Evolutionary conservation across 805 yeast genomes (phyloP), one percentile per base, ranked within the genome.

Genomic region (Lipomyces sp.): DNA sequence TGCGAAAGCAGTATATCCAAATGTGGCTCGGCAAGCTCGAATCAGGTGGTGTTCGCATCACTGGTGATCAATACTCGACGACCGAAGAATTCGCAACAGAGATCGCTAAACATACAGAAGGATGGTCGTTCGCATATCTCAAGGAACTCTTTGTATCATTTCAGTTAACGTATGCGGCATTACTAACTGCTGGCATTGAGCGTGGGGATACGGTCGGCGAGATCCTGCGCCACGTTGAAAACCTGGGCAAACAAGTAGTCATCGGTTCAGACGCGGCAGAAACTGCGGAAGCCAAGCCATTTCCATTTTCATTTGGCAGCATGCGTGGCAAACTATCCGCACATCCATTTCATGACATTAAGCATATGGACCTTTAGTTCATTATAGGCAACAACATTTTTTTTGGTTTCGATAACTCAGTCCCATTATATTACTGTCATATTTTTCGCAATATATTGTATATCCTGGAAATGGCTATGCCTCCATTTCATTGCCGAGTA

Each of bases 51-150:
- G 29, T 53, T 18, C 34, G 2, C 18, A 15, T 53, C 24, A 6
- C 6, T 53, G 56, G 35, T 18, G 56, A 53, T 53, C 56, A 53
- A 15, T 53, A 53, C 56, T 4, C 56, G n/a, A 53, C 7, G 15
- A 53, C 2, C 6, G 34, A 53, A 11, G 33, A 24, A 53, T 32
- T 53, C 24, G 56, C 18, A 4, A 10, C n/a, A 10, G 56, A 53
- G 10, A 30, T 53, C 56, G n/a, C 35, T 53, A 3, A 7, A 2
- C 56, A 33, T 10, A 53, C 56, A 53, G 56, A 53, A 15, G 56
- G 56, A 53, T 53, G 56, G 56, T 53, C 56, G 2, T 53, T 53
- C 56, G 56, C 56, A 33, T 53, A 53, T 33, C 56, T 53, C 29
- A 53, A 53, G 56, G 56, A 53, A 33, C 7, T 53, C 1, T 53